Conservation (phyloP, 768 basidiomycete genomes). For the Psilocybe cubensis region DNA sequence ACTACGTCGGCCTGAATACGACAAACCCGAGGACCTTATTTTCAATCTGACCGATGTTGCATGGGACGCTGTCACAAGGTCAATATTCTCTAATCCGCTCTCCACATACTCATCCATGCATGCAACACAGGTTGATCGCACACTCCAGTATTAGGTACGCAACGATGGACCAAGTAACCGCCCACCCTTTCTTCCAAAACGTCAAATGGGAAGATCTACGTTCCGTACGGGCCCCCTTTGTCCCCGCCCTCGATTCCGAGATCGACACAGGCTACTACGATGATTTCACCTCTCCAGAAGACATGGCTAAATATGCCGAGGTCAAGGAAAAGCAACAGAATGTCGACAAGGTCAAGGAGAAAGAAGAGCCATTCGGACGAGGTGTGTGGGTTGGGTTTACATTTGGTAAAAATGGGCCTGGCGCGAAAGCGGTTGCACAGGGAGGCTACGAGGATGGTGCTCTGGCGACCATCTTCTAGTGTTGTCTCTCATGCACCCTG, state of each 20-base stretch:
- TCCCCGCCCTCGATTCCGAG: conserved; percentile 93
- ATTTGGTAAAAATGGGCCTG: conserved; percentile 86
- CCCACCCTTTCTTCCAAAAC: conserved; percentile 82
- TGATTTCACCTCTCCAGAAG: conserved; percentile 84
- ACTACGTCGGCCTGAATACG: conserved; percentile 91
- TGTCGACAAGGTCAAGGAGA: conserved; percentile 90
- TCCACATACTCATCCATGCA: conserved; percentile 8
- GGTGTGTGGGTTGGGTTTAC: conserved; percentile 94
- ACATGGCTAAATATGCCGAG: conserved; percentile 99
- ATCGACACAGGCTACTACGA: conserved; percentile 96
- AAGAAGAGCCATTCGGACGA: conserved; percentile 69
- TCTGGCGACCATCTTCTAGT: conserved; percentile 63
- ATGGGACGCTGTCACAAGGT: conserved; percentile 94
- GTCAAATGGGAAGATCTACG: conserved; percentile 84
- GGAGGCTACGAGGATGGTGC: conserved; percentile 53
- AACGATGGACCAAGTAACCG: conserved; percentile 70
- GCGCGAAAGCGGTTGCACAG: conserved; percentile 44
- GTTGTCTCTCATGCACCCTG: not conserved
- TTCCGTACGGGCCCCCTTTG: conserved; percentile 80
- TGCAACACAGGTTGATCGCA: conserved; percentile 61
- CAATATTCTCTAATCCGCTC: conserved; percentile 19
- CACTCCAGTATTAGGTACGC: conserved; percentile 82
- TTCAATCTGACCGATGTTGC: conserved; percentile 94
- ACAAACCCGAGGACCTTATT: conserved; percentile 93
- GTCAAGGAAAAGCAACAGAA: conserved; percentile 96